Evolutionary conservation across 768 basidiomycete species (phyloP), one percentile per base, ranked within the genome.

Genomic region (Tricholoma saponaceum): DNA sequence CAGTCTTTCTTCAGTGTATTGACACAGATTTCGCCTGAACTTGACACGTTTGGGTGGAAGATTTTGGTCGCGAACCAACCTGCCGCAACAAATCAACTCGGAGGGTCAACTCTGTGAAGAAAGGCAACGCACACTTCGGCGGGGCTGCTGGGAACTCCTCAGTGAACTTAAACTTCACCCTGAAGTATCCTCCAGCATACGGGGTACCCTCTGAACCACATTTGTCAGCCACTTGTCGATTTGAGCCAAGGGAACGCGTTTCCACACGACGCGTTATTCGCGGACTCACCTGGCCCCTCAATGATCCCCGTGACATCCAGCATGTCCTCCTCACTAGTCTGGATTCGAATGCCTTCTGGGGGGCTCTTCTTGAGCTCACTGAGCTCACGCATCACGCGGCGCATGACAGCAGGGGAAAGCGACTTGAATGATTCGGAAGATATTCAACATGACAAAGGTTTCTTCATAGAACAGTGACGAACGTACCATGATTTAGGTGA

Each of bases 1-100:
- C 95, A 98, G 66, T 96, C 94, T 71, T 97, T 96, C 81, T 97
- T 98, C 23, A 98, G 76, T 6, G 95, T 98, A 75, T 95, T 96
- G 13, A 98, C 95, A 70, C 95, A 98, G 63, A 98, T 98, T 72
- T 97, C 95, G 14, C 95, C 95, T 0, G 83, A 71, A 32, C 82
- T 79, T 0, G 94, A 95, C 39, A 98, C 93, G 65, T 98, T 98
- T 0, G 96, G 95, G 66, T 98, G 95, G 72, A 98, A 98, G 56
- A 98, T 95, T 77, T 96, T 97, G 51, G 95, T 97, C 13, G 81
- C 76, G 63, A 97, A 90, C 78, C 91, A 88, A 67, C 95, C 95
- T 96, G 62, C 10, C 41, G 22, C 10, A 41, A n/a, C 44, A 46
- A 57, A 55, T 58, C 50, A 39, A 53, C 65, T 39, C 67, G 46